Evolutionary conservation across 306 rosid genomes (phyloP), one percentile per base, ranked within the genome.

Genomic region (Gynostemma pentaphyllum): DNA sequence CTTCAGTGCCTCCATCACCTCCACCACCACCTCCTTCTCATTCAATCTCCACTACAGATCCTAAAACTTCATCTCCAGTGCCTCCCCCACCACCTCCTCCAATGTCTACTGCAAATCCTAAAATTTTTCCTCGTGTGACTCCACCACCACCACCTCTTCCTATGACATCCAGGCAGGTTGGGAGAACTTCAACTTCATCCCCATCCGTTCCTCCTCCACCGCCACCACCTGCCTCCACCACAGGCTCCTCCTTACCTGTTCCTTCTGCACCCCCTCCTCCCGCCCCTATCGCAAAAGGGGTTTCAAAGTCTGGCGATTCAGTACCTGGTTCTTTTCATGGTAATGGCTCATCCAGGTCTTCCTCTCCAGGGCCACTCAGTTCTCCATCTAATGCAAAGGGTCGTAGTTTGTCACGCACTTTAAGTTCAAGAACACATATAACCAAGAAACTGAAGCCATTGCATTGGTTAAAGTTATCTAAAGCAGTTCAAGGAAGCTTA

Each of bases 401-500:
- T 47, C 80, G 87, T 23, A 47, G 64, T 45, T 63, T 76, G 41
- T 76, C 84, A 70, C 86, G 85, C 19, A 74, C 83, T 0, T 39
- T 77, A 50, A 76, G 36, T 48, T 73, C 87, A 57, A 91, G 73
- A 63, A 67, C 62, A 66, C 72, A 62, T 48, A 74, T 76, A 72
- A 41, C 79, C 47, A 91, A 88, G 75, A 91, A 85, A 72, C 61
- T 91, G 88, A 91, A 88, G 78, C 98, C 95, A 22, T 73, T 91
- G 81, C 92, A 91, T 72, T 91, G 98, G 98, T 71, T 85, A 76
- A 91, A 91, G 71, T 44, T 91, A 69, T 72, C 95, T 7, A 83
- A 88, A 80, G 95, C 95, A 56, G 84, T 79, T 62, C 82, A 79
- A 68, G 98, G 98, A 79, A 91, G 96, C 76, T 73, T 91, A 75